Percentiles rank a stretch among this genome's conserved stretches.
These are phyloP conservation scores for Colletotrichum sp. DNA, from an alignment of 2,329 filamentous ascomycete species.

Conservation along the genomic window DNA sequence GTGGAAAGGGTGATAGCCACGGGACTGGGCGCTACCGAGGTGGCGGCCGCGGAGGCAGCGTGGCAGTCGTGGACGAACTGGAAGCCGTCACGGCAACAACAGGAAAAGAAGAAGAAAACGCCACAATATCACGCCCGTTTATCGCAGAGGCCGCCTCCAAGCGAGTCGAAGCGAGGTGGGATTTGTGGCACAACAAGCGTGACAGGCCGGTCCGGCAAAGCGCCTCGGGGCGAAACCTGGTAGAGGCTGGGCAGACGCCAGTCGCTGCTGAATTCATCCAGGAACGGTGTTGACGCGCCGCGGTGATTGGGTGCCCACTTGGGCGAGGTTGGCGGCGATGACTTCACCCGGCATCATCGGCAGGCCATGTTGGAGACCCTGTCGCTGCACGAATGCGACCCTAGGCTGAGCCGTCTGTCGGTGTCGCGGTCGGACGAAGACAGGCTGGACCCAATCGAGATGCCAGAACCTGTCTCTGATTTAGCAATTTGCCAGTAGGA, in stretches of 20 bases:
- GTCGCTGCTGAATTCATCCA: conserved; percentile 16
- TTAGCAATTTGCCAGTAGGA: not conserved
- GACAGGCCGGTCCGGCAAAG: not conserved
- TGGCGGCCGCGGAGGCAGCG: not conserved
- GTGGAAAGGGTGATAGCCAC: not conserved
- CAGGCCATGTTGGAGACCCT: not conserved
- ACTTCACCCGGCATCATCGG: conserved; percentile 22
- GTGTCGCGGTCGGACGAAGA: not conserved
- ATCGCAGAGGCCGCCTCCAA: not conserved
- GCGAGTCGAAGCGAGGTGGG: not conserved
- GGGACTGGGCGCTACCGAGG: not conserved
- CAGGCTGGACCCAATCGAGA: not conserved
- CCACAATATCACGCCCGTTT: conserved; percentile 4
- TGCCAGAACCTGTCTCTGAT: not conserved
- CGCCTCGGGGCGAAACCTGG: conserved; percentile 13
- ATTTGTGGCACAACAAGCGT: not conserved
- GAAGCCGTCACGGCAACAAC: not conserved
- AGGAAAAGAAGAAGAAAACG: not conserved
- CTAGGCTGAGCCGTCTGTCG: not conserved
- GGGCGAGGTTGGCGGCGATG: conserved; percentile 6
- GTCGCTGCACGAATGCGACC: not conserved
- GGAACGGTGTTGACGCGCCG: not conserved
- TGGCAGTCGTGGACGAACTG: conserved; percentile 7
- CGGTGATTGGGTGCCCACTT: conserved; percentile 13
- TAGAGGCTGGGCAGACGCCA: not conserved